Evolutionary conservation across 2,329 filamentous ascomycete species (phyloP), one percentile per base, ranked within the genome.

Genomic region (Phyllosticta paracitricarpa): DNA sequence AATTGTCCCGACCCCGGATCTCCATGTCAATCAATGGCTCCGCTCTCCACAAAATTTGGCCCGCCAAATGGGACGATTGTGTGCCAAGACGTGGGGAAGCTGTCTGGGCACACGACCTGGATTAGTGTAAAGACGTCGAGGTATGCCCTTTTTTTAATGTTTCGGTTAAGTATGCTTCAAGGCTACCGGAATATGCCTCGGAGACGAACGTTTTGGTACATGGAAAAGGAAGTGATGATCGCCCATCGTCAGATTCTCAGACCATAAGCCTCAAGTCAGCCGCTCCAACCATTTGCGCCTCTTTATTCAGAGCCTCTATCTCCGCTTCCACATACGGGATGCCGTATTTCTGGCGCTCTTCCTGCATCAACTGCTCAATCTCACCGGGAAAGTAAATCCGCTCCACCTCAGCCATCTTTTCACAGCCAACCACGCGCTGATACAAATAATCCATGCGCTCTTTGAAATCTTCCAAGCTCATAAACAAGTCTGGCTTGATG

Each of bases 401-500:
- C 7, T 83, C 80, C 2, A 84, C 76, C 0, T 78, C 82, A 17
- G 70, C 73, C 76, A 80, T 80, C 68, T 76, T 82, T 40, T 84
- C 79, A 2, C 73, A 78, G 2, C 73, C 76, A 19, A 81, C 74
- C 2, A 84, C 81, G n/a, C 79, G 71, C 64, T 78, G 73, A 66
- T 84, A 83, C 25, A 85, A 70, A 70, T 82, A 81, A 60, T 84
- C 80, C 81, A 85, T 84, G 22, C 86, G 76, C 58, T 79, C 78
- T 30, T 83, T 82, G 68, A 91, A 91, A 52, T 89, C 86, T 0
- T 87, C 84, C 63, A 87, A 64, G 58, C 78, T 79, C 81, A 91
- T 84, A 64, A 91, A 91, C 22, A 91, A 74, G 66, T 91, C 87
- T 0, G 88, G 88, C 69, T 88, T 89, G 65, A 91, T 82, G 19